Base-by-base conservation (phyloP, 2,329 filamentous ascomycete species). In the Rhynchosporium secalis region DNA sequence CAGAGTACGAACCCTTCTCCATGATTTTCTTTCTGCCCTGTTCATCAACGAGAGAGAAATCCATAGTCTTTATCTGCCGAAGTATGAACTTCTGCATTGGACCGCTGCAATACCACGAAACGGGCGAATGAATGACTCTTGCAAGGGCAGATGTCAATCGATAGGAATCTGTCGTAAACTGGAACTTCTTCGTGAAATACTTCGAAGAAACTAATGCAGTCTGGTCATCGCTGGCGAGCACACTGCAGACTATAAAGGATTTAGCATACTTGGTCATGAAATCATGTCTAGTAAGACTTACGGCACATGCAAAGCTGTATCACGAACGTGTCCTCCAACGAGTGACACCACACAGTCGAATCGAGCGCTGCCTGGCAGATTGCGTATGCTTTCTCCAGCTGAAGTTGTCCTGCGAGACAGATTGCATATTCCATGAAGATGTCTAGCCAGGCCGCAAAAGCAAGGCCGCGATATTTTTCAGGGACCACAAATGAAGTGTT, bases 81-180 rank as follows among this genome's bases (percentile, higher is more conserved):
- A 97, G 81, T 71, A 98, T 87, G 72, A 91, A 96, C 74, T 98
- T 98, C 75, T 96, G 92, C 26, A 89, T 88, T 0, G 91, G 88
- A 0, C 91, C 90, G 2, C 89, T 88, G 57, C 88, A 88, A 75
- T 94, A 96, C 80, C 89, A 91, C 36, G 86, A 83, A 43, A 86
- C 80, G 1, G 88, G 86, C 13, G 90, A 87, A 58, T 91, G 86
- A 71, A 86, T 91, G 7, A 96, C 79, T 20, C 89, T 85, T 61
- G 90, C 90, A n/a, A 95, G 79, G 28, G 89, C 84, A 36, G 88
- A 85, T 73, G 94, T 96, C 71, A 97, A 84, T 41, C 93, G 87
- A 75, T 93, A 96, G 0, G 90, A 85, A 70, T 96, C 91, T 0
- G 89, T 91, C 31, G 89, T 85, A 65, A 91, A 92, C 61, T 89